These are phyloP conservation scores for Funneliformis caledonium DNA, from an alignment of 371 early-diverging fungal species.

Conservation along the genomic window DNA sequence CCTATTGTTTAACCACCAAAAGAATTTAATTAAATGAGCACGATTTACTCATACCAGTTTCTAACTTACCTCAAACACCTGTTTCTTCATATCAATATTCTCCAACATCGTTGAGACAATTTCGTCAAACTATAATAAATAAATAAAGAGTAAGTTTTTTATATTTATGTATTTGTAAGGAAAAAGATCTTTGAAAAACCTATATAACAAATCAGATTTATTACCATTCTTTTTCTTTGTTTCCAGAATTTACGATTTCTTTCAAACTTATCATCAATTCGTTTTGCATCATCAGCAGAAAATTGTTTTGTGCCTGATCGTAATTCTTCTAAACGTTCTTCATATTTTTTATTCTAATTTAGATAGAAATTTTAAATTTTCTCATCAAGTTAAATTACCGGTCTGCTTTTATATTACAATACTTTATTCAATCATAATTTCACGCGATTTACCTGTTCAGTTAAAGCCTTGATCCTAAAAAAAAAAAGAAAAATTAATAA, in stretches of 20 bases:
- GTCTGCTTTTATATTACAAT: neutral
- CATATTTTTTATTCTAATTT: constrained; percentile 42
- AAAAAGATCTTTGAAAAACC: neutral
- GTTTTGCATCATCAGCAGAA: constrained; percentile 42
- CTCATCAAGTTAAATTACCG: neutral
- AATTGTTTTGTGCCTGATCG: constrained; percentile 41
- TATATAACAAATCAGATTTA: neutral
- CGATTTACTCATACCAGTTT: too few relatives aligned
- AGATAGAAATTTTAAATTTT: neutral
- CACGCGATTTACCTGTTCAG: constrained; percentile 37
- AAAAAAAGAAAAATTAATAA: neutral
- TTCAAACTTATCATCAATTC: constrained; percentile 44
- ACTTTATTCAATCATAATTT: neutral
- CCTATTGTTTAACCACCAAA: neutral
- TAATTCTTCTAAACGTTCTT: constrained; percentile 40
- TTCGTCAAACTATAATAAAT: constrained; percentile 43
- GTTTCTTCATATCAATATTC: constrained; percentile 42
- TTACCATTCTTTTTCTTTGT: constrained; percentile 44
- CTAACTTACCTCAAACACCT: constrained; percentile 42
- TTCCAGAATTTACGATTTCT: constrained; percentile 44
- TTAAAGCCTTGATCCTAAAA: constrained; percentile 29
- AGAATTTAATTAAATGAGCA: neutral
- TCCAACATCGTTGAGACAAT: constrained; percentile 44
- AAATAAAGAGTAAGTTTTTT: neutral
- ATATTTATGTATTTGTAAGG: neutral